These are phyloP conservation scores for Geosmithia morbida DNA, from an alignment of 2,329 filamentous ascomycete genomes.

Conservation along the genomic window DNA sequence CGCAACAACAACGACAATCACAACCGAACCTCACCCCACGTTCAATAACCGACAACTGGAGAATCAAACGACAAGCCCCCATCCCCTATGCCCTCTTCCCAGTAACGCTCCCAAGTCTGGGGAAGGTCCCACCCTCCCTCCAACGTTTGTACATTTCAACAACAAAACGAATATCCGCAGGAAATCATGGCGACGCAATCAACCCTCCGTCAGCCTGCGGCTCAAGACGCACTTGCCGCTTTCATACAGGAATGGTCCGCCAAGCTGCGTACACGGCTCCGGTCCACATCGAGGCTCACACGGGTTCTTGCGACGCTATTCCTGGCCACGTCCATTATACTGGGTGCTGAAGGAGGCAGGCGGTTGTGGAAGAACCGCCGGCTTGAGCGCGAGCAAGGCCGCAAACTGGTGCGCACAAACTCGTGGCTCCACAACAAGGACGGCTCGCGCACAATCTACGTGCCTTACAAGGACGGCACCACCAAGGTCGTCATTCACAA, in stretches of 20 bases:
- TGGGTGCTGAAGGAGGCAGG: slow-evolving; percentile 63
- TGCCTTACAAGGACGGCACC: slow-evolving; percentile 77
- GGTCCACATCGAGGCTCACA: slow-evolving; percentile 52
- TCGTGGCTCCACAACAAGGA: slow-evolving; percentile 90
- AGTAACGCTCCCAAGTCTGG: no score
- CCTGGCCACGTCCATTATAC: slow-evolving; percentile 64
- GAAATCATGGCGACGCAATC: slow-evolving; percentile 68
- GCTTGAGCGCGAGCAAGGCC: slow-evolving; percentile 70
- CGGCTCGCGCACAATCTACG: slow-evolving; percentile 86
- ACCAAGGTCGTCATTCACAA: slow-evolving; percentile 83
- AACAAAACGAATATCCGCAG: neutral
- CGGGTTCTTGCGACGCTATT: slow-evolving; percentile 64
- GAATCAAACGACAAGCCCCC: no score
- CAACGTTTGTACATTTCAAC: no score
- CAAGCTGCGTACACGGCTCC: slow-evolving; percentile 38
- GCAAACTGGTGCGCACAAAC: slow-evolving; percentile 73
- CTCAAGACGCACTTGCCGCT: slow-evolving; percentile 51
- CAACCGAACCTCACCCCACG: no score
- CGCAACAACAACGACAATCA: neutral
- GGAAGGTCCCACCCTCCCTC: no score
- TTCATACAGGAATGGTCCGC: slow-evolving; percentile 47
- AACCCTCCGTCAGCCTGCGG: slow-evolving; percentile 52
- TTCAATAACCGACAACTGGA: no score
- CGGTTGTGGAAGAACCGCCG: slow-evolving; percentile 60
- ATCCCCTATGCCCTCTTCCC: no score